Base-by-base conservation (phyloP, 1,284 basidiomycete genomes). In the Mycena citricolor region DNA sequence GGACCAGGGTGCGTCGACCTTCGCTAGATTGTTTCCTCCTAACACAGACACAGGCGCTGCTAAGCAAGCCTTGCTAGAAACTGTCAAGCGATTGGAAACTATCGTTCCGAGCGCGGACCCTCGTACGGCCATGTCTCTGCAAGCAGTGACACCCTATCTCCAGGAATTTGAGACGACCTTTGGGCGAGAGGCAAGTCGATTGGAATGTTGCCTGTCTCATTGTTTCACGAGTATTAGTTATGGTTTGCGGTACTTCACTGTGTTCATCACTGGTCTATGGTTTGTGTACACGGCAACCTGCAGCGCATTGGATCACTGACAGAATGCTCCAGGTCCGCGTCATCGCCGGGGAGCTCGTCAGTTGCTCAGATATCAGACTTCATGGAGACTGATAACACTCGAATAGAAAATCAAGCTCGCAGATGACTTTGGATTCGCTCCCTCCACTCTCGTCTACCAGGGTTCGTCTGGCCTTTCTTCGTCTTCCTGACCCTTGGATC, bases 181-280 rank as follows among this genome's bases (percentile, higher is more conserved):
- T 57, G 90, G 86, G 19, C 69, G 89, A 64, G 89, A 92, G 73
- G 88, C 87, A 54, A 57, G 73, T 56, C 23, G 4, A 16, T 28
- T 42, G 23, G 13, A 28, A 36, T 23, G 12, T 23, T n/a, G 13
- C 16, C 5, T 41, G 17, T 77, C 25, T 41, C 13, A 5, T 25
- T 16, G 26, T 21, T 10, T 21, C 24, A 88, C 88, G 3, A 67
- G 68, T 12, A 38, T 40, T 35, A 90, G 86, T 63, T 92, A n/a
- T 92, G 90, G 90, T 92, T 92, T 61, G 77, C 78, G n/a, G 78
- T 73, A 19, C 64, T 92, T 21, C 89, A 92, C 60, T 88, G 88
- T 33, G 83, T 91, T 26, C 86, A 90, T 62, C 87, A 89, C 60
- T 90, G 85, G 85, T 86, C 85, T 13, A 88, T 89, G 84, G 84